Evolutionary conservation across 1,284 basidiomycete genomes (phyloP), one percentile per base, ranked within the genome.

Genomic region (Ustilago crameri): DNA sequence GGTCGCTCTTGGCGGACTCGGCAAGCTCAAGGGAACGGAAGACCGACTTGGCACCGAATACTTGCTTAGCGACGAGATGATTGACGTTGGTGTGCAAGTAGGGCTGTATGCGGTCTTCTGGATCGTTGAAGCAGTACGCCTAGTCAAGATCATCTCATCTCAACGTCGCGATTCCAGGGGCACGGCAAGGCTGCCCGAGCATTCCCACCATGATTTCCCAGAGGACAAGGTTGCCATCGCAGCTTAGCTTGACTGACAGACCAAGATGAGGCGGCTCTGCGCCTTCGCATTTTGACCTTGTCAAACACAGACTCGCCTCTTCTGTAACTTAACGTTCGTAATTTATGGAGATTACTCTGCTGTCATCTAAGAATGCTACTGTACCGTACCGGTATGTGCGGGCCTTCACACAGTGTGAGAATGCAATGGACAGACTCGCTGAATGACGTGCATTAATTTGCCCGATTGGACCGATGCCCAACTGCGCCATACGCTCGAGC

Each of bases 81-180:
- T 76, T 44, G 72, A 76, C 35, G 64, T 75, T 2, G 72, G 59
- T 15, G 75, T 76, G 9, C 51, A 64, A 17, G 49, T 75, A 14
- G 72, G 67, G 3, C 53, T 76, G 15, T 74, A 75, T 24, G 70
- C 66, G 4, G 56, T 74, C 12, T 64, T 65, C n/a, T 54, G 51
- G 53, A 40, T 73, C 32, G 24, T 64, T 38, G 56, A 68, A 52
- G 62, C 47, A 5, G 30, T 37, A 0, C 42, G 62, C 14, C 17
- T 61, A 20, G 20, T 54, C 9, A 55, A 51, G 40, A 23, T 32
- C 15, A 9, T 52, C 5, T 15, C n/a, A 9, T 55, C 12, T 20
- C 27, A 3, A 10, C 48, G 5, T 38, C 45, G 3, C n/a, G 56
- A 43, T 10, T 38, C 53, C 5, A 10, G 30, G 17, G 57, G 52